Evolutionary conservation across 495 filamentous ascomycete species (phyloP).

Genomic region (Parathielavia hyrcaniae): DNA sequence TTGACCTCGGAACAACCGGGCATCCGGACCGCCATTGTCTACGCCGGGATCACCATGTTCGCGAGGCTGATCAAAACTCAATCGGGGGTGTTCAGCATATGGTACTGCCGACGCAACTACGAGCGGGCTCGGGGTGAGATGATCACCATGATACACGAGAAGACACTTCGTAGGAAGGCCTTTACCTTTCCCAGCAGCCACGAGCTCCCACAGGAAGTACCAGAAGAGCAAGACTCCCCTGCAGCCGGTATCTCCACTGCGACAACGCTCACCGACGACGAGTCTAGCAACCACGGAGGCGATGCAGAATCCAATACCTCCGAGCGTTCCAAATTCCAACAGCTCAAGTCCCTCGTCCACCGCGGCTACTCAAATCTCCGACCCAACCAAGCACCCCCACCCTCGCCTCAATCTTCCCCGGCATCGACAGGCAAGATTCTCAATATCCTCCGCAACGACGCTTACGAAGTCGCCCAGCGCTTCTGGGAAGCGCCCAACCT

Average conservation of each 20-base stretch:
- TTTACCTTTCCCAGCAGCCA: slow-evolving; percentile 44
- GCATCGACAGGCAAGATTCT: slow-evolving; percentile 80
- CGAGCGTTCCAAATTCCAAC: slow-evolving; percentile 8
- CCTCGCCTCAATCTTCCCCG: slow-evolving; percentile 29
- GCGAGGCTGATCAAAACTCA: slow-evolving; percentile 58
- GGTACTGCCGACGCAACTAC: slow-evolving; percentile 67
- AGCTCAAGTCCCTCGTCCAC: slow-evolving; percentile 15
- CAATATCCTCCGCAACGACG: slow-evolving; percentile 70
- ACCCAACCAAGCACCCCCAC: neutral
- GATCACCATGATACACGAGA: slow-evolving; percentile 84
- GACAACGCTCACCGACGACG: slow-evolving; percentile 30
- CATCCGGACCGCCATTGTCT: slow-evolving; percentile 55
- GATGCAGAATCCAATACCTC: slow-evolving; percentile 17
- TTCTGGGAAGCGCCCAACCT: slow-evolving; percentile 76
- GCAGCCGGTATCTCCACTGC: slow-evolving; percentile 16
- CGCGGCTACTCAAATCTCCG: slow-evolving; percentile 9
- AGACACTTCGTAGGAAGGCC: slow-evolving; percentile 69
- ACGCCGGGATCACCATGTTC: slow-evolving; percentile 55
- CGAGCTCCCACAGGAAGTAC: neutral
- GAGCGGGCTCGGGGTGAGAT: slow-evolving; percentile 76
- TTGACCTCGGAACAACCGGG: slow-evolving; percentile 51
- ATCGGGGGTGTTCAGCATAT: slow-evolving; percentile 60
- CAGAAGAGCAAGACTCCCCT: slow-evolving; percentile 19
- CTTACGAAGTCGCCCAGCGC: slow-evolving; percentile 71
- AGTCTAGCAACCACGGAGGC: slow-evolving; percentile 23